A percentile compares a stretch with the other conserved stretches of the same genome.
phyloP scores from a whole-genome alignment of 2,329 filamentous ascomycete genomes.

The Hypoxylon sp. region DNA sequence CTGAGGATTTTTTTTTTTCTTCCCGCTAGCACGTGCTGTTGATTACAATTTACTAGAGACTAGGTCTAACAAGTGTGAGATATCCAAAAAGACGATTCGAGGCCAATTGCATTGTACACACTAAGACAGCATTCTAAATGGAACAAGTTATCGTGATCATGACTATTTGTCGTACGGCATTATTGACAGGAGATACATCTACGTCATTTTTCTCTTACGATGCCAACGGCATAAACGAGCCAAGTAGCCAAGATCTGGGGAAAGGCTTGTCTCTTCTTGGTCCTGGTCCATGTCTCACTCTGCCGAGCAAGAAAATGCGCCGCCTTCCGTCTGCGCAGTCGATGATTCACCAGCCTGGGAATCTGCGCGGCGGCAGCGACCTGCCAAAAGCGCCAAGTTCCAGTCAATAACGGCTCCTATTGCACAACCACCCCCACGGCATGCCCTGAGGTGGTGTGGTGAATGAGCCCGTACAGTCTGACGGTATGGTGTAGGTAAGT shows the following conservation, averaged over 20 bases:
- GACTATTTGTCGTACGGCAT: not conserved
- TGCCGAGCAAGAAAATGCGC: conserved; percentile 7
- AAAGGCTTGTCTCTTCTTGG: conserved; percentile 27
- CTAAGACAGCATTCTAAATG: conserved; percentile 5
- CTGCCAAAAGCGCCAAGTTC: conserved; percentile 40
- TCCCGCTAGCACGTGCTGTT: conserved; percentile 16
- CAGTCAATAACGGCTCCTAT: conserved; percentile 21
- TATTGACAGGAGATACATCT: conserved; percentile 3
- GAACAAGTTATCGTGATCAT: conserved; percentile 17
- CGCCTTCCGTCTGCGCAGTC: conserved; percentile 5
- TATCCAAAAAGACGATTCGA: conserved; percentile 3
- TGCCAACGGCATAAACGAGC: conserved; percentile 1
- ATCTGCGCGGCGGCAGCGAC: conserved; percentile 18
- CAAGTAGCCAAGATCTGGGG: conserved; percentile 42
- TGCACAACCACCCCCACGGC: conserved; percentile 21
- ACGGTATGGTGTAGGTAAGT: not conserved
- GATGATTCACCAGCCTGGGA: conserved; percentile 21
- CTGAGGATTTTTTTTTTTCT: conserved; percentile 3
- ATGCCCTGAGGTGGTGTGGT: conserved; percentile 12
- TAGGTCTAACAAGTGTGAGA: conserved; percentile 5
- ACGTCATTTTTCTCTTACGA: conserved; percentile 27
- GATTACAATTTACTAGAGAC: not conserved
- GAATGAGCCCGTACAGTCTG: no score
- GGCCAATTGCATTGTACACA: not conserved
- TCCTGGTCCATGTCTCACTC: conserved; percentile 30